A percentile compares a stretch with the other conserved stretches of the same genome.
Conservation (phyloP, 208 protist genomes). For the Leishmania gerbilli region DNA sequence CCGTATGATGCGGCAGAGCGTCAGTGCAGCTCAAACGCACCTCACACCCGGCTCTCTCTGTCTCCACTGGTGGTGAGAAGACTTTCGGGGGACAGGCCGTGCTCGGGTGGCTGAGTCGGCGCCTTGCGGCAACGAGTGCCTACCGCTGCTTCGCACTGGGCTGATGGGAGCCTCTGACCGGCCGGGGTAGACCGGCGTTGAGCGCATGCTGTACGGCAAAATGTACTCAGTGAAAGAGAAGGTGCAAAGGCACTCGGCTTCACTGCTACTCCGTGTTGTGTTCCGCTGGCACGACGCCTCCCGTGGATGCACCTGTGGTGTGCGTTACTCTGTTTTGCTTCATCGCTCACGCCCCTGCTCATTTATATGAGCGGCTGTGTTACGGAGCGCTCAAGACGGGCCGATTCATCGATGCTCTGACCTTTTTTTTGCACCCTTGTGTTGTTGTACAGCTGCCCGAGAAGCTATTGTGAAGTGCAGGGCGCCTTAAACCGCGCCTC, state of each 20-base stretch:
- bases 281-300: no score
- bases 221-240: no score
- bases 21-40: neutral
- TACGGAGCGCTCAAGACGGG: no score
- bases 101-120: no score
- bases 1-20: neutral
- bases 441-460: neutral
- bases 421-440: neutral
- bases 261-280: no score
- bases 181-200: no score
- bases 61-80: no score
- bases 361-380: neutral
- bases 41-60: no score
- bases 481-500: neutral
- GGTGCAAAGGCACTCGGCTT: no score
- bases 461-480: neutral
- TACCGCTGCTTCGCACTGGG: neutral
- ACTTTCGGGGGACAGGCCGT: no score
- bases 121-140: neutral
- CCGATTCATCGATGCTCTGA: neutral
- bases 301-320: neutral
- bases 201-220: no score
- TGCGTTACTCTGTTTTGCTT: neutral
- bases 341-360: slow-evolving; percentile 15
- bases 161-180: neutral